These are phyloP conservation scores for Ogataea minuta DNA, from an alignment of 805 yeast species.

Conservation along the genomic window DNA sequence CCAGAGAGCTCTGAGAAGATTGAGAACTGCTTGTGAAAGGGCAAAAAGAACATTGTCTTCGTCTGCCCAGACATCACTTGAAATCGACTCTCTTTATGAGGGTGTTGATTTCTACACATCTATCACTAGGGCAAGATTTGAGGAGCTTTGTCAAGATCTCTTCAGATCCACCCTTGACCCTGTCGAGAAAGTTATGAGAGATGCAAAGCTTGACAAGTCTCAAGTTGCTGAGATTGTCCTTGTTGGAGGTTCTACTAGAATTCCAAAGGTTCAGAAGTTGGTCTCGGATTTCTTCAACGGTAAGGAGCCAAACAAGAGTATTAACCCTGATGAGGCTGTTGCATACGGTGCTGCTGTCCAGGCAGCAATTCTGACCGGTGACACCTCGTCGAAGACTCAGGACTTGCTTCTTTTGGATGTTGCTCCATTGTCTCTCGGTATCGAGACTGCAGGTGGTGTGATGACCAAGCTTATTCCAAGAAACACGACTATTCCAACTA, in stretches of 20 bases:
- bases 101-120: slow-evolving; percentile 97
- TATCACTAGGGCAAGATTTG: slow-evolving; percentile 96
- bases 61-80: slow-evolving; percentile 91
- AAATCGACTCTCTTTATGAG: slow-evolving; percentile 92
- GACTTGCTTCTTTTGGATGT: slow-evolving; percentile 93
- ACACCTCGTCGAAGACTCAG: slow-evolving; percentile 93
- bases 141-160: slow-evolving; percentile 90
- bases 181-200: slow-evolving; percentile 91
- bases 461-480: slow-evolving; percentile 77
- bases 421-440: slow-evolving; percentile 85
- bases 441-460: slow-evolving; percentile 82
- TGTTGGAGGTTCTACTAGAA: slow-evolving; percentile 98
- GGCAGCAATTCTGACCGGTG: slow-evolving; percentile 96
- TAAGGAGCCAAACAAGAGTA: slow-evolving; percentile 94
- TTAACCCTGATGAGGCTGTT: slow-evolving; percentile 98
- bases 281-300: slow-evolving; percentile 97
- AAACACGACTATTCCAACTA: slow-evolving; percentile 74
- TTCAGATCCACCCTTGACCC: slow-evolving; percentile 95
- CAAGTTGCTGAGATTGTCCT: slow-evolving; percentile 89
- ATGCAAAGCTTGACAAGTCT: slow-evolving; percentile 87
- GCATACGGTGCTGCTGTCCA: slow-evolving; percentile 99
- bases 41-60: slow-evolving; percentile 98
- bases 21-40: slow-evolving; percentile 98
- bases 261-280: slow-evolving; percentile 94
- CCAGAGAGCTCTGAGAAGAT: slow-evolving; percentile 97